These are phyloP conservation scores for Holtermannia corniformis DNA, from an alignment of 768 basidiomycete species.

Conservation along the genomic window DNA sequence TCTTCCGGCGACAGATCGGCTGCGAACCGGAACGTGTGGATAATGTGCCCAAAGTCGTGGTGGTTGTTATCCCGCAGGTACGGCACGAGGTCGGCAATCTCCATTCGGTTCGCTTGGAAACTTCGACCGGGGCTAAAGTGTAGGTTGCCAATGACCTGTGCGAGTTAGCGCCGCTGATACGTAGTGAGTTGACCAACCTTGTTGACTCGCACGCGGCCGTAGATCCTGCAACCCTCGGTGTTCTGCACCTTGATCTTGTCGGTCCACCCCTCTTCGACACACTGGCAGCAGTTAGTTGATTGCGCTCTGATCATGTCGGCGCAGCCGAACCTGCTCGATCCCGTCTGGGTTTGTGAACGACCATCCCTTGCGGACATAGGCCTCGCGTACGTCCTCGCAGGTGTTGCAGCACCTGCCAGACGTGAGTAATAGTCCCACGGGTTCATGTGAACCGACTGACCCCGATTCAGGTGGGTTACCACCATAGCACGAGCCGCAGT, in stretches of 20 bases:
- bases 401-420: slow-evolving; percentile 81
- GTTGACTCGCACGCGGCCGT: slow-evolving; percentile 86
- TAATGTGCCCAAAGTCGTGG: slow-evolving; percentile 86
- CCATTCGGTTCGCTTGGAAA: slow-evolving; percentile 75
- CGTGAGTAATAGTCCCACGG: slow-evolving; percentile 46
- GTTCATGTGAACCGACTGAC: slow-evolving; percentile 7
- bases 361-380: slow-evolving; percentile 90
- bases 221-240: slow-evolving; percentile 86
- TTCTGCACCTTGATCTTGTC: slow-evolving; percentile 87
- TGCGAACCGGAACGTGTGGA: slow-evolving; percentile 72
- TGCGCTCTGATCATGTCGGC: not conserved
- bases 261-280: slow-evolving; percentile 85
- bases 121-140: slow-evolving; percentile 88
- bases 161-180: not conserved
- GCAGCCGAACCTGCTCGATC: slow-evolving; percentile 72
- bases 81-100: slow-evolving; percentile 52
- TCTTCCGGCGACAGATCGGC: slow-evolving; percentile 52
- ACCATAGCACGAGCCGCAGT: slow-evolving; percentile 96
- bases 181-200: slow-evolving; percentile 54
- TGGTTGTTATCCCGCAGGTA: slow-evolving; percentile 79
- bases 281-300: slow-evolving; percentile 49
- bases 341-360: slow-evolving; percentile 82
- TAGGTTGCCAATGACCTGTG: slow-evolving; percentile 64
- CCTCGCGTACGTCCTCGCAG: slow-evolving; percentile 85
- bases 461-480: slow-evolving; percentile 46